phyloP scores from a whole-genome alignment of 2,329 filamentous ascomycete genomes.

The Alternaria ventricosa region DNA sequence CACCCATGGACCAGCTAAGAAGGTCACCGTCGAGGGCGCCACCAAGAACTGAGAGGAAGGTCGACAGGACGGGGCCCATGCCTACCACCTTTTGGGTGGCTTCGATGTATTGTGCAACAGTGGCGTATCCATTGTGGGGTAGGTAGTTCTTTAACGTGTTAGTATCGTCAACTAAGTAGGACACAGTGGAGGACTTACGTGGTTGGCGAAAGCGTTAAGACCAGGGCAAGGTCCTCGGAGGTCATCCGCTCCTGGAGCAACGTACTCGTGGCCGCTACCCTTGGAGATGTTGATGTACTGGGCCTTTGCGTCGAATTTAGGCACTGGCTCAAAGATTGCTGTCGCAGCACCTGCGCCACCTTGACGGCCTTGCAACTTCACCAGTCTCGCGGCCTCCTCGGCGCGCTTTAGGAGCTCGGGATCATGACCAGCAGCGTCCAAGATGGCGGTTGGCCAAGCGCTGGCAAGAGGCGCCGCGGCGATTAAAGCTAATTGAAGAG shows the following conservation, averaged over 20 bases:
- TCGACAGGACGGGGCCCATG: constrained; percentile 22
- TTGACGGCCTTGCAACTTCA: constrained; percentile 17
- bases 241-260: constrained; percentile 29
- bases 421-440: constrained; percentile 28
- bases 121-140: constrained; percentile 30
- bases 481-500: constrained; percentile 13
- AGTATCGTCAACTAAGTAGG: neutral
- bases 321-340: constrained; percentile 26
- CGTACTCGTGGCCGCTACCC: constrained; percentile 31
- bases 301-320: constrained; percentile 25
- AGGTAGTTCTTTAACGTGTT: constrained; percentile 21
- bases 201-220: constrained; percentile 35
- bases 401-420: constrained; percentile 23
- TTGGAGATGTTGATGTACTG: constrained; percentile 26
- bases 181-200: constrained; percentile 14
- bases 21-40: constrained; percentile 30
- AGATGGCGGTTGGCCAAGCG: constrained; percentile 30
- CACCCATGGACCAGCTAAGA: constrained; percentile 28
- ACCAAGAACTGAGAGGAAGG: constrained; percentile 26
- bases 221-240: constrained; percentile 34
- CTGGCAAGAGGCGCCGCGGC: constrained; percentile 15
- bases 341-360: constrained; percentile 28
- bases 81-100: constrained; percentile 27
- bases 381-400: constrained; percentile 17
- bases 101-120: constrained; percentile 29